These are phyloP conservation scores for Suhomyces kilbournensis DNA, from an alignment of 805 yeast genomes.

Conservation along the genomic window DNA sequence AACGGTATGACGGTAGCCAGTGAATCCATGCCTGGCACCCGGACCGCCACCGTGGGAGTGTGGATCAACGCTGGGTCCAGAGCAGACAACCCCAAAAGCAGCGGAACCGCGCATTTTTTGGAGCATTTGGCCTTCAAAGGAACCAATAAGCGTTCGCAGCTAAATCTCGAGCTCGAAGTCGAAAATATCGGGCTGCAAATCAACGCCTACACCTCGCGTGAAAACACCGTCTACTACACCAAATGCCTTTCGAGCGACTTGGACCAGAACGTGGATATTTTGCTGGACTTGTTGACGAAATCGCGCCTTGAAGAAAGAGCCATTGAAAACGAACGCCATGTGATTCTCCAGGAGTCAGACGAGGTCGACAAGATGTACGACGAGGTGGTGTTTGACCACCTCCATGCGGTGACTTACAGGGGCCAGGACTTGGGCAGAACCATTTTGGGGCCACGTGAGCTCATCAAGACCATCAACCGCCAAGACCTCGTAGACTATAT, in stretches of 20 bases:
- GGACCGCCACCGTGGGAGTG: conserved; percentile 96
- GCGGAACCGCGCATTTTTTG: conserved; percentile 95
- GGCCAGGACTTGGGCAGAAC: conserved; percentile 95
- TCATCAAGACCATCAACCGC: conserved; percentile 76
- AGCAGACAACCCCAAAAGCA: conserved; percentile 82
- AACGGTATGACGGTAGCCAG: conserved; percentile 95
- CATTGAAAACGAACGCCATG: conserved; percentile 94
- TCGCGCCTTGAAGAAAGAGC: conserved; percentile 80
- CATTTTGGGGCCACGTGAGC: conserved; percentile 88
- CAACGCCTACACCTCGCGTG: conserved; percentile 98
- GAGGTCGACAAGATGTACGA: conserved; percentile 98
- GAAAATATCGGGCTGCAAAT: conserved; percentile 96
- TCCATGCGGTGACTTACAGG: conserved; percentile 88
- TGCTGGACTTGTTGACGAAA: conserved; percentile 84
- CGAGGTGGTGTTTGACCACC: conserved; percentile 95
- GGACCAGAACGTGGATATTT: conserved; percentile 79
- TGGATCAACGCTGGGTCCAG: conserved; percentile 99
- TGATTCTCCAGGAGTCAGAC: conserved; percentile 92
- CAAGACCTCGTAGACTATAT: conserved; percentile 78
- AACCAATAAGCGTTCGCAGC: conserved; percentile 75
- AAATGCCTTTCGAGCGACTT: conserved; percentile 79
- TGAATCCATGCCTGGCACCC: conserved; percentile 79
- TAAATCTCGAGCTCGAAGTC: conserved; percentile 83
- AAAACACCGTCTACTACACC: conserved; percentile 95
- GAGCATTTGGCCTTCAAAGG: conserved; percentile 98